Evolutionary conservation across 2,329 filamentous ascomycete species (phyloP), one percentile per base, ranked within the genome.

Genomic region (Penicillium rolfsii): DNA sequence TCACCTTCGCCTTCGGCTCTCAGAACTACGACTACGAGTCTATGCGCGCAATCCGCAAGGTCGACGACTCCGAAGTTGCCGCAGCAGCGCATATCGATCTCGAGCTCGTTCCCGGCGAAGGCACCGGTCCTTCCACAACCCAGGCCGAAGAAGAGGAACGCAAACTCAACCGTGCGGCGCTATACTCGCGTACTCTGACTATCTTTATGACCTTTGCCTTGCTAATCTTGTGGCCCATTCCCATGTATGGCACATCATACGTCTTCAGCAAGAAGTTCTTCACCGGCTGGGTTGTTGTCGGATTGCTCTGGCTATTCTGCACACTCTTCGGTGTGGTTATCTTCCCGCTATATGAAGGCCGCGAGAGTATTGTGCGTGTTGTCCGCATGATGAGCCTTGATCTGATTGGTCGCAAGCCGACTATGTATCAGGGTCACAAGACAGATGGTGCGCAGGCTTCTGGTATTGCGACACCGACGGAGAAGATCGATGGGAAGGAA

Each of bases 191-290:
- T 54, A 80, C 77, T 35, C 74, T 87, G 63, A 91, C 88, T 0
- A 80, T 87, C 9, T 75, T 84, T 65, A 81, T 91, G 79, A 90
- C 91, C 0, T 62, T 96, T 0, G 83, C 86, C 0, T 81, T 96
- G 58, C 80, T 97, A 0, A 82, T 97, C 1, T 84, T 97, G 16
- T 97, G 93, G 92, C 93, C 93, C 0, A 94, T 97, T 84, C 93
- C 93, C 1, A 88, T 97, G 87, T 97, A 95, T 72, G 93, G 91
- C 11, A 83, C 84, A 0, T 85, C 85, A 0, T 97, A 97, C 73
- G 84, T 97, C 57, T 96, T 95, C 78, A 87, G 84, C 75, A 90
- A 91, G 81, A 83, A 82, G 26, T 95, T 95, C 81, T 95, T 94
- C 77, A 91, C 89, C 0, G 90, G 90, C 49, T 94, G 90, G 90